A percentile compares a stretch with the other conserved stretches of the same genome.
Conservation (phyloP, 768 basidiomycete genomes). For the Phylloporus scabripes region DNA sequence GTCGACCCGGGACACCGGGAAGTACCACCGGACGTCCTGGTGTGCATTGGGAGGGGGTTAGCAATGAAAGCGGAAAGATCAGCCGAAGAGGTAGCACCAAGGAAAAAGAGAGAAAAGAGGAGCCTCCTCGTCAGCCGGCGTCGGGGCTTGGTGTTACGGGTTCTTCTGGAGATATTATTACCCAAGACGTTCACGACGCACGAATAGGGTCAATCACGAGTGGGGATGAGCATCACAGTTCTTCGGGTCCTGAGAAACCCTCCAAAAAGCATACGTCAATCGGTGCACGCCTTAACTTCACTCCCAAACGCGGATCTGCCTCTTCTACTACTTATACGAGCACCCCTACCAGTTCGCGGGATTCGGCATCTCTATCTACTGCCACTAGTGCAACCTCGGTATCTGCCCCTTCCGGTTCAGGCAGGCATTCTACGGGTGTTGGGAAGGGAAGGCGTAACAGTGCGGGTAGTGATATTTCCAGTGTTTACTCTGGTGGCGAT, state of each 20-base stretch:
- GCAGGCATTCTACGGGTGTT: slow-evolving; percentile 58
- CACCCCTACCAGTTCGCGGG: slow-evolving; percentile 78
- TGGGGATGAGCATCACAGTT: slow-evolving; percentile 52
- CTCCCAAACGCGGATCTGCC: slow-evolving; percentile 82
- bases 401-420: slow-evolving; percentile 54
- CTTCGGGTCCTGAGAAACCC: slow-evolving; percentile 52
- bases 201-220: slow-evolving; percentile 41
- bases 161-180: slow-evolving; percentile 29
- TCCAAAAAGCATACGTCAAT: slow-evolving; percentile 57
- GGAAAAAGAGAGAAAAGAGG: slow-evolving; percentile 44
- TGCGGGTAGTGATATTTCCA: slow-evolving; percentile 80
- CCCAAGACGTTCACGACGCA: slow-evolving; percentile 38
- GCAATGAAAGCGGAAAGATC: slow-evolving; percentile 31
- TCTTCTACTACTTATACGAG: slow-evolving; percentile 84
- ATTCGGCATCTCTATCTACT: slow-evolving; percentile 78
- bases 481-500: slow-evolving; percentile 61
- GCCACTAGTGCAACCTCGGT: slow-evolving; percentile 75
- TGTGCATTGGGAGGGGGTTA: slow-evolving; percentile 74
- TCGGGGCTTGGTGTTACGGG: slow-evolving; percentile 33
- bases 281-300: slow-evolving; percentile 65
- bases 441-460: slow-evolving; percentile 73
- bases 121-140: slow-evolving; percentile 18
- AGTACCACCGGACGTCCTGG: slow-evolving; percentile 44
- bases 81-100: slow-evolving; percentile 35
- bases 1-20: slow-evolving; percentile 71